Evolutionary conservation across 2,329 filamentous ascomycete species (phyloP).

Genomic region (Aspergillus fischeri): DNA sequence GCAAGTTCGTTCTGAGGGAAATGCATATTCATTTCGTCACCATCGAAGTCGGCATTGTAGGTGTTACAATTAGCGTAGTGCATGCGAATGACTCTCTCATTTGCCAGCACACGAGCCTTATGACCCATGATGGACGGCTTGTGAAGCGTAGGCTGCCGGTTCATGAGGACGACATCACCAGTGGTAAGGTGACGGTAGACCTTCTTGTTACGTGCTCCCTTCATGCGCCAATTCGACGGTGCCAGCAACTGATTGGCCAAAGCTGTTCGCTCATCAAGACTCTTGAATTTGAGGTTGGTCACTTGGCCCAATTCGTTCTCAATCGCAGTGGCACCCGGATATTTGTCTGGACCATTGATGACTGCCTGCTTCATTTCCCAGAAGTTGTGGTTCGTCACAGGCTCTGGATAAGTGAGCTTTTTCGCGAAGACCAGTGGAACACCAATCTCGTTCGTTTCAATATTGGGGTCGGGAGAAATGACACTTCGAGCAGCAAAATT

Average conservation of each 20-base stretch:
- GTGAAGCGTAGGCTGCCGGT: conserved; percentile 93
- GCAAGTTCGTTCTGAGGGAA: conserved; percentile 97
- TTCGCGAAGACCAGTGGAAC: conserved; percentile 96
- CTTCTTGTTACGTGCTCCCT: conserved; percentile 84
- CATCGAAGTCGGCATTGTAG: conserved; percentile 98
- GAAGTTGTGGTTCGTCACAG: conserved; percentile 95
- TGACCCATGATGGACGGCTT: conserved; percentile 99
- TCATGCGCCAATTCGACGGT: conserved; percentile 69
- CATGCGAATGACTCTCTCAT: conserved; percentile 98
- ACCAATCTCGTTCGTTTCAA: conserved; percentile 98
- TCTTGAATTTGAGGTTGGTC: conserved; percentile 81
- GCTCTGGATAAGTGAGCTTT: conserved; percentile 94
- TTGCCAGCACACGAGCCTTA: conserved; percentile 82
- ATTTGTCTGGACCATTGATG: conserved; percentile 88
- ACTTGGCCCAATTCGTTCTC: conserved; percentile 95
- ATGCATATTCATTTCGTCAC: conserved; percentile 99
- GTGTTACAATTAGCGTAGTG: conserved; percentile 99
- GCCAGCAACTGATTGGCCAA: conserved; percentile 91
- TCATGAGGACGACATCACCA: conserved; percentile 97
- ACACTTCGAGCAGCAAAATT: conserved; percentile 97
- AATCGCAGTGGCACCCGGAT: conserved; percentile 90
- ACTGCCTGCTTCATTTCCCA: conserved; percentile 93
- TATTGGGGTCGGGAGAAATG: conserved; percentile 96
- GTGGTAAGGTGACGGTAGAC: conserved; percentile 94
- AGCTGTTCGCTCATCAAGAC: conserved; percentile 78